phyloP scores from a whole-genome alignment of 2,329 filamentous ascomycete species.

The Cercospora canescens region DNA sequence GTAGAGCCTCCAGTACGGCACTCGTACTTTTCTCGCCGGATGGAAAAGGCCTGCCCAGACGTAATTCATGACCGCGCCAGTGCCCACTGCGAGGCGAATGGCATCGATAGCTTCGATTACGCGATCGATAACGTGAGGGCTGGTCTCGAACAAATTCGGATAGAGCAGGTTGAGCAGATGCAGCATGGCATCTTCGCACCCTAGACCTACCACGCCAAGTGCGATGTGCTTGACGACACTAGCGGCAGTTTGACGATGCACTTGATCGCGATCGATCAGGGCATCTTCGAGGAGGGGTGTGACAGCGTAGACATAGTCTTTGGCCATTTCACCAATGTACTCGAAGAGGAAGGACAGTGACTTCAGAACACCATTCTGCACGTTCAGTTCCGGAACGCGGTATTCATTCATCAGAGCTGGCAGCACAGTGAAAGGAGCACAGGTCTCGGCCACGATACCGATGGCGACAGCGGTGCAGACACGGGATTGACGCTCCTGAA shows the following conservation, averaged over 20 bases:
- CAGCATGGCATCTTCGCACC: constrained; percentile 97
- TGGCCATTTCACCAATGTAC: constrained; percentile 98
- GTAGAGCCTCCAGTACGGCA: constrained; percentile 94
- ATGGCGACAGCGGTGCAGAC: constrained; percentile 99
- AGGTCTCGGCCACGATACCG: constrained; percentile 97
- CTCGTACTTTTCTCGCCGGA: constrained; percentile 88
- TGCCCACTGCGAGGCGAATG: constrained; percentile 88
- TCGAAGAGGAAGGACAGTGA: constrained; percentile 96
- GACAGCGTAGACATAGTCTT: constrained; percentile 98
- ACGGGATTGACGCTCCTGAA: constrained; percentile 96
- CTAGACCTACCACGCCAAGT: constrained; percentile 92
- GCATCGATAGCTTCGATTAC: constrained; percentile 98
- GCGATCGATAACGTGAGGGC: constrained; percentile 95
- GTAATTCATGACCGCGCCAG: constrained; percentile 94
- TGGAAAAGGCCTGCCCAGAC: constrained; percentile 98
- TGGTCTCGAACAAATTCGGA: constrained; percentile 97
- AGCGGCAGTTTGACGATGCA: constrained; percentile 94
- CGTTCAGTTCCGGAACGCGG: constrained; percentile 94
- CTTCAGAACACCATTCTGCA: constrained; percentile 98
- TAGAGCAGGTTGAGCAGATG: constrained; percentile 95
- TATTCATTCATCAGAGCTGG: constrained; percentile 99
- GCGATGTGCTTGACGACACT: constrained; percentile 98
- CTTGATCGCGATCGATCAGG: constrained; percentile 95
- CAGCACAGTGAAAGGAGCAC: constrained; percentile 97
- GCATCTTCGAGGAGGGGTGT: constrained; percentile 95